Evolutionary conservation across 805 yeast genomes (phyloP), one percentile per base, ranked within the genome.

Genomic region (Ogataea trehalophila): DNA sequence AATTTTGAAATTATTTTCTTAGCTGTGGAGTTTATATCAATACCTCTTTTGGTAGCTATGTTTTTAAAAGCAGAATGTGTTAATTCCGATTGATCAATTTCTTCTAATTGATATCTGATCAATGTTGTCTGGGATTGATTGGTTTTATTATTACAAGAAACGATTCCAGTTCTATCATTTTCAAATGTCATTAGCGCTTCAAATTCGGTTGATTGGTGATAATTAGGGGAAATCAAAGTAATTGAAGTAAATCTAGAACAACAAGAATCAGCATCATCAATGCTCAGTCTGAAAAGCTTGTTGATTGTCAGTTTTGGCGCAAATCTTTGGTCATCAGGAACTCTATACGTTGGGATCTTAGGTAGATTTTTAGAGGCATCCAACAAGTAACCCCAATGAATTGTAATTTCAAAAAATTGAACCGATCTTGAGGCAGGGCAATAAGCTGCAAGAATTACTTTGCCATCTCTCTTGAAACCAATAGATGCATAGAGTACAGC

Each of bases 361-460:
- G 70, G 67, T 46, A 76, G 73, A 33, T 70, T 68, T 41, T 67
- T 68, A 7, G 81, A 78, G 4, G 81, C 71, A 37, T 69, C 73
- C 1, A 65, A 62, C 31, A 79, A 60, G 48, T 67, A 75, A 1
- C 82, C 83, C 87, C 87, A 83, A 49, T 80, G 74, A 11, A 82
- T 66, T 0, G 54, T 42, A 4, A 81, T 58, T 22, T 62, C 56
- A 56, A 70, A 81, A 1, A 79, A 64, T 39, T 66, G 62, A 20
- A 83, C 59, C 15, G 59, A 58, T 14, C 65, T 54, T 1, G 73
- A 63, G 1, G 60, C 42, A 1, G 67, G 54, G 50, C 71, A 74
- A 52, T 68, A 73, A 2, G 72, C 71, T 0, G 71, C 71, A 3
- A 81, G 59, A 3, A 77, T 58, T 13, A 80, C 61, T 14, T 59